These are phyloP conservation scores for Boletus edulis DNA, from an alignment of 768 basidiomycete species.

Conservation along the genomic window DNA sequence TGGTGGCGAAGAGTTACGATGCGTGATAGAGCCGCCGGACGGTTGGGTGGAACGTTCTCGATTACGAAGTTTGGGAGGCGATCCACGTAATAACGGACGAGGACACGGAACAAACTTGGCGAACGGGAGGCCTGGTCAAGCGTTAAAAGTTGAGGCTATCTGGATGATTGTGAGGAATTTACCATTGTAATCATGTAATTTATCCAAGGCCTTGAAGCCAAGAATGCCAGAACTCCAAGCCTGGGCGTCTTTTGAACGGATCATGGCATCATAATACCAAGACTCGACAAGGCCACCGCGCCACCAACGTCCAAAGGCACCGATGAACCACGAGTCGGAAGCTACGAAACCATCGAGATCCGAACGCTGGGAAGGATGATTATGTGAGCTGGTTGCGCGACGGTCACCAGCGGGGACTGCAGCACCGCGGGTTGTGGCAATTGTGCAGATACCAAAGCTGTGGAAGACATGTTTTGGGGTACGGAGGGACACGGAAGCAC, in stretches of 20 bases:
- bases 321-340: constrained; percentile 85
- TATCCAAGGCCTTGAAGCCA: constrained; percentile 70
- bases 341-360: constrained; percentile 48
- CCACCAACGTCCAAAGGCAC: constrained; percentile 92
- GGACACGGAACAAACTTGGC: constrained; percentile 47
- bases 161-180: constrained; percentile 19
- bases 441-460: constrained; percentile 82
- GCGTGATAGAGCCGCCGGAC: constrained; percentile 31
- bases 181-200: constrained; percentile 68
- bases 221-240: constrained; percentile 77
- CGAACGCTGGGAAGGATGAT: constrained; percentile 26
- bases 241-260: constrained; percentile 64
- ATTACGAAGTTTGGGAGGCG: constrained; percentile 57
- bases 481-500: constrained; percentile 87
- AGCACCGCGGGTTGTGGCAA: constrained; percentile 50
- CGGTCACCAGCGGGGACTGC: constrained; percentile 54
- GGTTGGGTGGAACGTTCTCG: constrained; percentile 53
- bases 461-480: constrained; percentile 90
- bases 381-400: constrained; percentile 35
- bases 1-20: constrained; percentile 73
- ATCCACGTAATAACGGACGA: constrained; percentile 41
- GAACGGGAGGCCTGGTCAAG: constrained; percentile 46
- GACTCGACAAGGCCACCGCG: constrained; percentile 75
- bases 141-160: neutral
- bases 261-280: constrained; percentile 73